Base-by-base conservation (phyloP, 768 basidiomycete genomes). In the Zangia roseola region DNA sequence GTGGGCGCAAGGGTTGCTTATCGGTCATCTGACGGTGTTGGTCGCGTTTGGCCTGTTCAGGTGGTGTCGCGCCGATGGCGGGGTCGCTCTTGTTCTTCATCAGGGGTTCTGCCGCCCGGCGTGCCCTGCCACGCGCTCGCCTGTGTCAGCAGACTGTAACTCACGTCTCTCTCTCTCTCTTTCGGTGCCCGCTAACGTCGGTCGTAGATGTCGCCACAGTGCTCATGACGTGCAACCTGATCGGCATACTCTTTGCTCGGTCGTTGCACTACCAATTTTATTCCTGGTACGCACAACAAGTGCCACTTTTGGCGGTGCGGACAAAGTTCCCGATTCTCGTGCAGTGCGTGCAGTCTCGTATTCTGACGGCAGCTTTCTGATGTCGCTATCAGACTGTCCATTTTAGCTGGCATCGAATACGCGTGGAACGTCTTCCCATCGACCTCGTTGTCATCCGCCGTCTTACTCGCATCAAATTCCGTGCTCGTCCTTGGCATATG, bases 191-290 rank as follows among this genome's bases (percentile, higher is more conserved):
- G 36, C 58, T 67, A 30, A 63, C 49, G 41, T n/a, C 46, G n/a
- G 24, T 38, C 33, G 20, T 60, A 95, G 94, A 88, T 59, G 76
- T 88, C 43, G 79, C 84, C 17, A 88, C 88, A 1, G 76, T 93
- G 20, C 75, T 97, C 6, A 92, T 91, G 73, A 94, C 91, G 1
- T 88, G 88, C 14, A 98, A 98, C 62, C 65, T 98, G 33, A 84
- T 97, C 44, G 97, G 97, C 16, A 87, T 98, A 30, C 54, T 90
- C 7, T 97, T 91, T 64, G 91, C 97, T 19, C 83, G 97, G 17
- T 97, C 95, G 10, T 71, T 99, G 37, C 97, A 99, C 64, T 97
- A 97, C 64, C 97, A 99, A 58, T 99, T 99, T 69, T 97, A 97
- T 67, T 85, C 90, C 6, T 99, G 97, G 97, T 97, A 97, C 64